Conservation (phyloP, 805 yeast species). For the Kodamaea hsintzibuensis region DNA sequence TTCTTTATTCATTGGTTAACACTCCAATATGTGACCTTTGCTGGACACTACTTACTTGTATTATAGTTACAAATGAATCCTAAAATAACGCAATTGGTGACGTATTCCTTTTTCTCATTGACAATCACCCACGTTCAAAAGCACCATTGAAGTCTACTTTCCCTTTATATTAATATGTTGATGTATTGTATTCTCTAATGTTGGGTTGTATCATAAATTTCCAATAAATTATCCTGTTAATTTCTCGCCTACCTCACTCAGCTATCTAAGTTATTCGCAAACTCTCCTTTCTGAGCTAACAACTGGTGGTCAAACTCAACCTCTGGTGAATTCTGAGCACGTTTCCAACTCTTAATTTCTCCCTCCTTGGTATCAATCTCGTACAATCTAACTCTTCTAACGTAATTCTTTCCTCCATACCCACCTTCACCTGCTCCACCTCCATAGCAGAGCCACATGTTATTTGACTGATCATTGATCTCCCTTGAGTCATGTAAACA, state of each 20-base stretch:
- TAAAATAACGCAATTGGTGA: too few relatives aligned
- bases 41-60: too few relatives aligned
- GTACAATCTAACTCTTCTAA: conserved; percentile 75
- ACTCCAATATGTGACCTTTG: too few relatives aligned
- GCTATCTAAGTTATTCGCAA: conserved; percentile 13
- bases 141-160: too few relatives aligned
- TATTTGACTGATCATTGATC: conserved; percentile 30
- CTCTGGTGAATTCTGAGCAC: conserved; percentile 58
- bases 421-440: conserved; percentile 97
- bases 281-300: conserved; percentile 46
- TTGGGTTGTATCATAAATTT: too few relatives aligned
- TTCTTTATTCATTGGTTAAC: too few relatives aligned
- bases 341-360: conserved; percentile 67
- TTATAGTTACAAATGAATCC: too few relatives aligned
- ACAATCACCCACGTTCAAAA: too few relatives aligned
- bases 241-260: too few relatives aligned
- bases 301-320: conserved; percentile 50
- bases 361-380: conserved; percentile 57
- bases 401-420: conserved; percentile 87
- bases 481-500: conserved; percentile 59
- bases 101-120: too few relatives aligned
- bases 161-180: too few relatives aligned
- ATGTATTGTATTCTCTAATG: too few relatives aligned
- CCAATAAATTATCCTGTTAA: not conserved
- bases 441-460: conserved; percentile 87